phyloP scores from a whole-genome alignment of 2,329 filamentous ascomycete species.

The Fusarium coicis region DNA sequence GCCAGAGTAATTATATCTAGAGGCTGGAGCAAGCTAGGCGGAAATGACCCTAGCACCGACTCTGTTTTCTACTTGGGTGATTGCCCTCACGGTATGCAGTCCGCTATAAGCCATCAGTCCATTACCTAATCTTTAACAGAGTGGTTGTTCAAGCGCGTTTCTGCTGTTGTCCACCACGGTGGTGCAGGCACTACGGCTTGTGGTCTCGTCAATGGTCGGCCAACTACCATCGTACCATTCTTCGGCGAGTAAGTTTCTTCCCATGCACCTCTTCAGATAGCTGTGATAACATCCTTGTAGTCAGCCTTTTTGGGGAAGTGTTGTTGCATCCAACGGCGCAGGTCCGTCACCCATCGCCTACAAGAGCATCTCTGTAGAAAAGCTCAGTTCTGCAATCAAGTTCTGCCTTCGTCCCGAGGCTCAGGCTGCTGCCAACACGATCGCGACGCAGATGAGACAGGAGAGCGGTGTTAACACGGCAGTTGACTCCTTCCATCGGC shows the following conservation, averaged over 20 bases:
- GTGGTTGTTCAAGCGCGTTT: conserved; percentile 5
- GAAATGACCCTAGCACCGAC: not conserved
- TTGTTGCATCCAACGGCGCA: conserved; percentile 14
- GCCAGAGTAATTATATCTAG: conserved; percentile 77
- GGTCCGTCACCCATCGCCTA: conserved; percentile 11
- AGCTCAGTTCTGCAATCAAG: conserved; percentile 31
- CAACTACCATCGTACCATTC: not conserved
- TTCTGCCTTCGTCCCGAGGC: conserved; percentile 28
- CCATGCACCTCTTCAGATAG: too few relatives aligned
- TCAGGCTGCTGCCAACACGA: not conserved
- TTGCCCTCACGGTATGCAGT: conserved; percentile 1
- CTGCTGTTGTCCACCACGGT: not conserved
- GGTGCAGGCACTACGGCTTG: not conserved
- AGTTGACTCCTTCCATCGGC: conserved; percentile 3
- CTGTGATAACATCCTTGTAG: not conserved
- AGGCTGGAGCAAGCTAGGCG: conserved; percentile 67
- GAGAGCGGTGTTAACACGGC: not conserved
- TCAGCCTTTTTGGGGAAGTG: conserved; percentile 29
- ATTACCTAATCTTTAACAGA: not conserved
- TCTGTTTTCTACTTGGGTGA: not conserved
- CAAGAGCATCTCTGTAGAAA: conserved; percentile 21
- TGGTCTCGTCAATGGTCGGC: not conserved
- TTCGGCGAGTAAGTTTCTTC: not conserved
- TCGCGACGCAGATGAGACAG: conserved; percentile 1
- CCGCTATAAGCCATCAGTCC: rapidly evolving